phyloP scores from a whole-genome alignment of 2,329 filamentous ascomycete genomes.

The Cladobotryum protrusum region DNA sequence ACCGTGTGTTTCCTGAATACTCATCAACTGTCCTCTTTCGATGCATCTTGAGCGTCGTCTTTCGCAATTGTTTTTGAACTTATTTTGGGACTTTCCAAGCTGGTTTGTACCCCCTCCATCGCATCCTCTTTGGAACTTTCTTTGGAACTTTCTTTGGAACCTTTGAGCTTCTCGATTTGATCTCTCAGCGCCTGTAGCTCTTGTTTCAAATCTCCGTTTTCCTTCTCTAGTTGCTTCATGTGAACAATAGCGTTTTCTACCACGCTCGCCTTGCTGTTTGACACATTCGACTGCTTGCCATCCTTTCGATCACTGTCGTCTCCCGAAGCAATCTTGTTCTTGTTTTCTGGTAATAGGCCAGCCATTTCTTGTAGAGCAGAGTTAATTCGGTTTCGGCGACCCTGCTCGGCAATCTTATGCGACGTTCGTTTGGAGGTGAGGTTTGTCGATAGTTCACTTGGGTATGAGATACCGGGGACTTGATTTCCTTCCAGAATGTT shows the following conservation, averaged over 20 bases:
- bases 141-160: not conserved
- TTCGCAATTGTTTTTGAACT: no score
- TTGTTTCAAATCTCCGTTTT: constrained; percentile 62
- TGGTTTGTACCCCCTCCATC: not conserved
- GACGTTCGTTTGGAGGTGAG: constrained; percentile 94
- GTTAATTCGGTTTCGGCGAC: constrained; percentile 91
- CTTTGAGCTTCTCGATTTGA: constrained; percentile 24
- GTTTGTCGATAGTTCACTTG: constrained; percentile 84
- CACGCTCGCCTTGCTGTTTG: constrained; percentile 89
- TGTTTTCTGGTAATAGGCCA: constrained; percentile 62
- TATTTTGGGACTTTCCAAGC: no score
- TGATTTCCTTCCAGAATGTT: constrained; percentile 92
- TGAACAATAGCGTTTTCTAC: constrained; percentile 97
- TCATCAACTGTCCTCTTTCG: no score
- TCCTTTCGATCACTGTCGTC: constrained; percentile 45
- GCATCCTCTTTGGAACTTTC: not conserved
- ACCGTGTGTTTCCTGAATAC: not conserved
- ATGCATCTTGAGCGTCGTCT: no score
- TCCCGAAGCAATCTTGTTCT: constrained; percentile 32
- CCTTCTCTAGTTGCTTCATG: constrained; percentile 76
- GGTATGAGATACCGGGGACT: constrained; percentile 84
- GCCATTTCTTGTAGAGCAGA: constrained; percentile 89
- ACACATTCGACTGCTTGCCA: constrained; percentile 44
- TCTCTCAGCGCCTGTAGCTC: constrained; percentile 40
- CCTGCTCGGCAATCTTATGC: constrained; percentile 97